Conservation (phyloP, 768 basidiomycete genomes). For the Chalciporus chontae region DNA sequence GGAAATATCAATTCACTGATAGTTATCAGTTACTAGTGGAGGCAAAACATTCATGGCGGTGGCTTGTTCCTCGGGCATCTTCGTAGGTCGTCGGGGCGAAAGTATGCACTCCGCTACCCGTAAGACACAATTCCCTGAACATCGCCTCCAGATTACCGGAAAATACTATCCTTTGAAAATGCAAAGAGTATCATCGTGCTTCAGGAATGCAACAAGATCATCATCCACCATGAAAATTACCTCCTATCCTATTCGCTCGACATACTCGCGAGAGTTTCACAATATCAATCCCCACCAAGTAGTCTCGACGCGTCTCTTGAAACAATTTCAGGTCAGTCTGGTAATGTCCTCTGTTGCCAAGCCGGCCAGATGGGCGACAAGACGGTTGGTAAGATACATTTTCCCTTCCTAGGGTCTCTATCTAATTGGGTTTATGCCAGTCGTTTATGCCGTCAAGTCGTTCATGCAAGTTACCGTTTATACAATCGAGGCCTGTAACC, state of each 20-base stretch:
- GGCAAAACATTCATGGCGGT: slow-evolving; percentile 60
- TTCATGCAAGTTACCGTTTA: slow-evolving; percentile 58
- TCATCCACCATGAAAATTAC: slow-evolving; percentile 58
- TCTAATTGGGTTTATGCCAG: slow-evolving; percentile 35
- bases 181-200: slow-evolving; percentile 57
- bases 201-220: slow-evolving; percentile 59
- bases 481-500: slow-evolving; percentile 52
- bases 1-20: not conserved
- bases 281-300: slow-evolving; percentile 43
- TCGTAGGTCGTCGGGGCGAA: slow-evolving; percentile 51
- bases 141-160: slow-evolving; percentile 47
- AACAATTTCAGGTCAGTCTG: slow-evolving; percentile 51
- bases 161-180: slow-evolving; percentile 48
- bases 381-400: slow-evolving; percentile 48
- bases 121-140: not conserved
- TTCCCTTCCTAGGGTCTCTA: not conserved
- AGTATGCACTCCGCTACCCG: slow-evolving; percentile 37
- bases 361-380: slow-evolving; percentile 51
- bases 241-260: slow-evolving; percentile 71
- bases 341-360: slow-evolving; percentile 58
- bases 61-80: slow-evolving; percentile 68
- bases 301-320: slow-evolving; percentile 58
- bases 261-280: slow-evolving; percentile 56
- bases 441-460: slow-evolving; percentile 65
- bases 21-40: slow-evolving; percentile 38